Evolutionary conservation across 495 filamentous ascomycete species (phyloP).

Genomic region (Hypoxylon intermedium): DNA sequence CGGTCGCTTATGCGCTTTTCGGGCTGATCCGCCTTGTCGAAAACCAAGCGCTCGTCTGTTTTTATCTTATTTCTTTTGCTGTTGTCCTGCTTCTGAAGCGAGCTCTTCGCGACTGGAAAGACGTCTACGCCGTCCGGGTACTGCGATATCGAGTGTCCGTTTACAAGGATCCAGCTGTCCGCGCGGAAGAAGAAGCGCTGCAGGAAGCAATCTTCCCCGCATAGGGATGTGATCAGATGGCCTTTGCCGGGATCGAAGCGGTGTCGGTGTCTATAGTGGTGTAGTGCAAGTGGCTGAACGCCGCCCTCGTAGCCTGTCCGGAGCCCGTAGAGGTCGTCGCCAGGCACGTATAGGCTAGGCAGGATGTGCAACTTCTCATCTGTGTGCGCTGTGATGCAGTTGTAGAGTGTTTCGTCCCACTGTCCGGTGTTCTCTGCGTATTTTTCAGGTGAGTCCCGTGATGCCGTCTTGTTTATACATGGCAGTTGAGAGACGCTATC

Average conservation of each 20-base stretch:
- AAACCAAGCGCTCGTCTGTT: slow-evolving; percentile 30
- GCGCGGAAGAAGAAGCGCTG: slow-evolving; percentile 61
- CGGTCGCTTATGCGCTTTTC: slow-evolving; percentile 12
- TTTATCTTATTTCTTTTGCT: not conserved
- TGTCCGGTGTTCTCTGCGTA: slow-evolving; percentile 10
- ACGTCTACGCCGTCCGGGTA: slow-evolving; percentile 52
- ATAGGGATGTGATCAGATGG: slow-evolving; percentile 56
- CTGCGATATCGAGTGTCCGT: slow-evolving; percentile 62
- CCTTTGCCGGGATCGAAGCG: slow-evolving; percentile 57
- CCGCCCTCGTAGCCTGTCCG: slow-evolving; percentile 65
- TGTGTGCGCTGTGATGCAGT: slow-evolving; percentile 62
- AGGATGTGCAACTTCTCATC: slow-evolving; percentile 57
- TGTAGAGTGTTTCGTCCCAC: slow-evolving; percentile 50
- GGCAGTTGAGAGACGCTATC: slow-evolving; percentile 45
- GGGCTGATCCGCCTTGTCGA: slow-evolving; percentile 33
- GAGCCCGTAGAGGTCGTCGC: slow-evolving; percentile 60
- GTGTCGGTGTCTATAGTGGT: slow-evolving; percentile 66
- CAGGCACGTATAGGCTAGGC: slow-evolving; percentile 54
- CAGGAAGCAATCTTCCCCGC: slow-evolving; percentile 63
- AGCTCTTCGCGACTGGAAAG: slow-evolving; percentile 21
- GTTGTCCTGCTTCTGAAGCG: slow-evolving; percentile 15
- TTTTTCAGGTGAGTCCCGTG: slow-evolving; percentile 2
- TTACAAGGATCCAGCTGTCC: slow-evolving; percentile 64
- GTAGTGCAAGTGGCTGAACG: slow-evolving; percentile 60
- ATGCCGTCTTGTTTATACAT: slow-evolving; percentile 39